Base-by-base conservation (phyloP, 176 grass and related monocot species). In the Juncus inflexus region DNA sequence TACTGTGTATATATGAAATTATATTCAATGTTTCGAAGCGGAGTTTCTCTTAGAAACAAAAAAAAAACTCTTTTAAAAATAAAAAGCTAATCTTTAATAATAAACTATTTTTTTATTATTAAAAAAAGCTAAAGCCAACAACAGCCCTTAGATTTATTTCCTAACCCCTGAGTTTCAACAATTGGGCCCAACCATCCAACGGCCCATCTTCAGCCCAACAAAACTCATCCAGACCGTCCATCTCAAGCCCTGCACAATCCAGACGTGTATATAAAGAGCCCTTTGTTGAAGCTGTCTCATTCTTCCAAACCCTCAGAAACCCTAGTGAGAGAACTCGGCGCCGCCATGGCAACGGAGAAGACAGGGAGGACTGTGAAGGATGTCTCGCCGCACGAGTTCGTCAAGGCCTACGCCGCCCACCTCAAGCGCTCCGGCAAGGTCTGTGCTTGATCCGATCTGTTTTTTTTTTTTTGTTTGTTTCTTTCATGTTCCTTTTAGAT, bases 391-490 rank as follows among this genome's bases (percentile, higher is more conserved):
- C 84, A 87, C 42, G 84, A 80, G 9, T 87, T 87, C 50, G 80
- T 87, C 61, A 87, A 76, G 50, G 84, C 84, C 12, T 87, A 87
- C 80, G 81, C 80, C 35, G 80, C 84, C 2, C 84, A 87, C 56
- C 80, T 87, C 80, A 87, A 87, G 76, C 84, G 80, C 55, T 87
- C 84, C 12, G 84, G 84, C 79, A 87, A 87, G 84, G 84, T 87
- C 61, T 16, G 0, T 47, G 4, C 43, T 6, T 47, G 43, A 47
- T 47, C 43, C 9, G 19, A 28, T n/a, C n/a, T n/a, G n/a, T n/a
- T n/a, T n/a, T n/a, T n/a, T n/a, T n/a, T n/a, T n/a, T n/a, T 7
- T 9, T 40, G 61, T 14, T 1, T 42, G 12, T 40, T 7, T 63
- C 42, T 63, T 10, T n/a, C n/a, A n/a, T n/a, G n/a, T n/a, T n/a